Evolutionary conservation across 164 flowering plant species (phyloP).

Genomic region (Vitis labrusca): DNA sequence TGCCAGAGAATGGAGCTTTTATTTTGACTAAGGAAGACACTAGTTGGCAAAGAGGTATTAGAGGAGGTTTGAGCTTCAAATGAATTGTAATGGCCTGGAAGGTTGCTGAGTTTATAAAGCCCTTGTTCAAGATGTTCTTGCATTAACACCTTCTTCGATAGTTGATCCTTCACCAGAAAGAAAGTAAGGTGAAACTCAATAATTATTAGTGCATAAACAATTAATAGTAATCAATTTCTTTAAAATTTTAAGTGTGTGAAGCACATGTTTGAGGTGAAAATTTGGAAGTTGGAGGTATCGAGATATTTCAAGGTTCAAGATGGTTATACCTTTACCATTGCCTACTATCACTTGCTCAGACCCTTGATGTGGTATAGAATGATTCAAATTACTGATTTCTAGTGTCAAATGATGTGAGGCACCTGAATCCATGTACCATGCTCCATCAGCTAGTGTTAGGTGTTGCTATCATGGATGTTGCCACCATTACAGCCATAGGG

Average conservation of each 20-base stretch:
- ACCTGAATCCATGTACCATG: neutral
- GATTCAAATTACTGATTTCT: neutral
- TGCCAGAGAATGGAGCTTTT: no score
- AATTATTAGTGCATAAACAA: neutral
- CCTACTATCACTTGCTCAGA: neutral
- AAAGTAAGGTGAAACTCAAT: neutral
- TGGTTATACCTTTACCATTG: neutral
- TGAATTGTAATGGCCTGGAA: no score
- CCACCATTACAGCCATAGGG: neutral
- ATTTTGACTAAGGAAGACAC: no score
- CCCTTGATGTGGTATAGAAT: neutral
- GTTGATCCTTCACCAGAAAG: neutral
- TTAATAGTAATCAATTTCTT: neutral
- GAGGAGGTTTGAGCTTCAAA: no score
- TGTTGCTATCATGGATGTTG: neutral
- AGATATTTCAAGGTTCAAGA: neutral
- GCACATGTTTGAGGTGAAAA: neutral
- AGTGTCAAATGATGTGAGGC: neutral
- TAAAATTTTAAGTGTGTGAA: neutral
- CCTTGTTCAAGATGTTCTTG: no score
- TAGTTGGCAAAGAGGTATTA: no score
- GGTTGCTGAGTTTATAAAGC: no score
- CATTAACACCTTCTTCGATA: no score
- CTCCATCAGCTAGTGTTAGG: neutral
- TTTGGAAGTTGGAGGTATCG: neutral